phyloP scores from a whole-genome alignment of 768 basidiomycete species.

The Lactifluus echinatus region DNA sequence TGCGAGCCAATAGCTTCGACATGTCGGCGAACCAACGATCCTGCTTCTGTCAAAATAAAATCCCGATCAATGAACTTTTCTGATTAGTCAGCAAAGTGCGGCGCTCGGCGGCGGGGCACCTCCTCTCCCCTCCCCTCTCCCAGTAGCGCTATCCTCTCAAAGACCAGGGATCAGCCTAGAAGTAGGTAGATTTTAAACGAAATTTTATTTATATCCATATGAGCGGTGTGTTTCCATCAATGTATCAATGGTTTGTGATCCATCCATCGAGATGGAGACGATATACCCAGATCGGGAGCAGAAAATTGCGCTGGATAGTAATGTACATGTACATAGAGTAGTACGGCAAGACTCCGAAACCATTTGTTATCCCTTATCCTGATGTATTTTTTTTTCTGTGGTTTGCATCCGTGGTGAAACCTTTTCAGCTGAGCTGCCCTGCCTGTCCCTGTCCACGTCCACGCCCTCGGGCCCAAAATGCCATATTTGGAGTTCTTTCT shows the following conservation, averaged over 20 bases:
- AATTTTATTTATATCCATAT: not conserved
- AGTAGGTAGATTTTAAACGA: not conserved
- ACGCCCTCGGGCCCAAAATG: slow-evolving; percentile 3
- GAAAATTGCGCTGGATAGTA: not conserved
- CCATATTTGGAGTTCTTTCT: slow-evolving; percentile 11
- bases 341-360: not conserved
- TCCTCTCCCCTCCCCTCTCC: too few species aligned
- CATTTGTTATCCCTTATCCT: not conserved
- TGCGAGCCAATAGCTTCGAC: slow-evolving; percentile 6
- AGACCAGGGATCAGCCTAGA: not conserved
- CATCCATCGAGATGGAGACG: not conserved
- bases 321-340: not conserved
- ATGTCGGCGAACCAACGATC: not conserved
- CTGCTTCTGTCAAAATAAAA: not conserved
- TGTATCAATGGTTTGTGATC: not conserved
- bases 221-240: not conserved
- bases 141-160: too few species aligned
- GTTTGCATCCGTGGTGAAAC: too few species aligned
- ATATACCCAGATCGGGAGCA: not conserved
- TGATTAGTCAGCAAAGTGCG: slow-evolving; percentile 6
- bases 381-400: too few species aligned
- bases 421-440: too few species aligned
- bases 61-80: not conserved
- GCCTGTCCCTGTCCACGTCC: too few species aligned
- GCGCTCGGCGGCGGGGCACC: too few species aligned